Conservation (phyloP, 2,329 filamentous ascomycete genomes). For the Colletotrichum siamense region DNA sequence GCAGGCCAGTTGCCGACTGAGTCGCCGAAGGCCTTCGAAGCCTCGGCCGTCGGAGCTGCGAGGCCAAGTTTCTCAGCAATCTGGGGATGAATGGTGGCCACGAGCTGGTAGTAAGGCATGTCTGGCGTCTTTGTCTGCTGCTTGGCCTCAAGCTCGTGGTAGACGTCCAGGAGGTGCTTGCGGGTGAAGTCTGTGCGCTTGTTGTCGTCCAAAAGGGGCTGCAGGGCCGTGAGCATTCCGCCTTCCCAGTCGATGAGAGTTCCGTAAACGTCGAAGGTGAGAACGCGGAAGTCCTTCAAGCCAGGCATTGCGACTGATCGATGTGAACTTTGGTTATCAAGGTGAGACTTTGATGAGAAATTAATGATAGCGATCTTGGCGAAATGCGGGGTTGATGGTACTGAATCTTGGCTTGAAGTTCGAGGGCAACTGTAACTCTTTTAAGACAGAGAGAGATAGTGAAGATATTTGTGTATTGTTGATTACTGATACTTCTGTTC, state of each 20-base stretch:
- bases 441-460: neutral
- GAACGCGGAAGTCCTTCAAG: conserved; percentile 38
- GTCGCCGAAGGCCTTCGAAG: conserved; percentile 55
- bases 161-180: conserved; percentile 44
- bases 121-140: conserved; percentile 62
- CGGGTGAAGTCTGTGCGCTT: conserved; percentile 33
- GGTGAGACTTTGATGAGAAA: neutral
- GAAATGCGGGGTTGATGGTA: neutral
- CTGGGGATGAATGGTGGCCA: conserved; percentile 52
- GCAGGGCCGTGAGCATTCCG: conserved; percentile 63
- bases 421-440: neutral
- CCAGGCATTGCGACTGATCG: neutral
- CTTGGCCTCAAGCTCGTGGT: conserved; percentile 48
- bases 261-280: conserved; percentile 82
- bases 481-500: neutral
- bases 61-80: conserved; percentile 51
- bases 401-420: neutral
- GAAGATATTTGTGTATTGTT: neutral
- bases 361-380: neutral
- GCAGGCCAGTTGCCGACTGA: conserved; percentile 61
- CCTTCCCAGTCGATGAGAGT: conserved; percentile 82
- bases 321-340: neutral
- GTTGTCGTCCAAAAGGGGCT: conserved; percentile 47
- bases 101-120: conserved; percentile 64
- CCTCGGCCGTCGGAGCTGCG: conserved; percentile 35